Evolutionary conservation across 495 filamentous ascomycete species (phyloP).

Genomic region (Opeltia flavorubescens): DNA sequence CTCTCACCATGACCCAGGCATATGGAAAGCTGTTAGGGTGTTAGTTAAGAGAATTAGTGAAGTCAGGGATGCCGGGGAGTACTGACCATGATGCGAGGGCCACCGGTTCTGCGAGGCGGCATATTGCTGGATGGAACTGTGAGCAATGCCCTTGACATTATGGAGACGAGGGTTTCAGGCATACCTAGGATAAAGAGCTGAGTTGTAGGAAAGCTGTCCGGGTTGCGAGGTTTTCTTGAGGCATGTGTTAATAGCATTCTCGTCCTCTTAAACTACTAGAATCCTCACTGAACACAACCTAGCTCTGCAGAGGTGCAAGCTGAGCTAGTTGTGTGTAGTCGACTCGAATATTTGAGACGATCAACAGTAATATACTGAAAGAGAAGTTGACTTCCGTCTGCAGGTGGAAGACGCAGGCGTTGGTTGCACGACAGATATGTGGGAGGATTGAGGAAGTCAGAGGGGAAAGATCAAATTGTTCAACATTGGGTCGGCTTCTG

Average conservation of each 20-base stretch:
- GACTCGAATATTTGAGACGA: too few species aligned
- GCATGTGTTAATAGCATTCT: slow-evolving; percentile 41
- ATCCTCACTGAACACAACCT: slow-evolving; percentile 32
- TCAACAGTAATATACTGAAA: too few species aligned
- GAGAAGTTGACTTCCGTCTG: too few species aligned
- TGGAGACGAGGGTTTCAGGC: slow-evolving; percentile 8
- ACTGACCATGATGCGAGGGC: slow-evolving; percentile 59
- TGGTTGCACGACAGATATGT: too few species aligned
- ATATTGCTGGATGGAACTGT: slow-evolving; percentile 37
- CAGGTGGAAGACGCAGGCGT: too few species aligned
- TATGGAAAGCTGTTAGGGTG: slow-evolving; percentile 55
- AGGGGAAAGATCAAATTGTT: too few species aligned
- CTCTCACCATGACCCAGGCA: slow-evolving; percentile 68
- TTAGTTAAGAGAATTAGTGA: not conserved
- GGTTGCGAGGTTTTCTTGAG: slow-evolving; percentile 26
- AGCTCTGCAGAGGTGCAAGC: slow-evolving; percentile 3
- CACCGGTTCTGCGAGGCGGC: slow-evolving; percentile 77
- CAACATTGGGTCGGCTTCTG: too few species aligned
- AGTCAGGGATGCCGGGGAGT: not conserved
- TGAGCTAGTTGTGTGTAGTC: not conserved
- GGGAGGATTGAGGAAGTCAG: too few species aligned
- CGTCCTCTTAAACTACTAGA: slow-evolving; percentile 24
- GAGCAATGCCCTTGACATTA: slow-evolving; percentile 18
- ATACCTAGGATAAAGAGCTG: slow-evolving; percentile 66
- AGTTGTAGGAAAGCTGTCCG: slow-evolving; percentile 51